Evolutionary conservation across 2,329 filamentous ascomycete genomes (phyloP).

Genomic region (Exophiala sideris): DNA sequence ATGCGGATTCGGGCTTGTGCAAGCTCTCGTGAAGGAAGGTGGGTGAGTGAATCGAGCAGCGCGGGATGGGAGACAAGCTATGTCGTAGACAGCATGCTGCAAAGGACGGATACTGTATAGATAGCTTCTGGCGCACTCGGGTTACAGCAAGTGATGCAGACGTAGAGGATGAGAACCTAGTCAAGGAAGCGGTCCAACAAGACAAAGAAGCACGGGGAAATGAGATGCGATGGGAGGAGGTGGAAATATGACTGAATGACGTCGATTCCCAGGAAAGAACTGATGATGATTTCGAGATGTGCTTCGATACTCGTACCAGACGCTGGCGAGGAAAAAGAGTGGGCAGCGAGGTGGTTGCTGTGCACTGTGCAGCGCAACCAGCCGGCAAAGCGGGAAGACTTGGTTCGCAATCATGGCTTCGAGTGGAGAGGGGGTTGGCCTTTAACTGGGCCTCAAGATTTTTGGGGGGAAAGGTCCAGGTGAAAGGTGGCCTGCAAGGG

Average conservation of each 20-base stretch:
- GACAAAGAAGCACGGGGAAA: slow-evolving; percentile 12
- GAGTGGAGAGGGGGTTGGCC: too few species aligned
- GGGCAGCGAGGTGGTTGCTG: background rate
- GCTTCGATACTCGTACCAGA: background rate
- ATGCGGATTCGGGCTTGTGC: background rate
- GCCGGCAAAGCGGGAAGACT: slow-evolving; percentile 15
- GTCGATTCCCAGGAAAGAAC: slow-evolving; percentile 15
- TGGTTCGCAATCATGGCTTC: too few species aligned
- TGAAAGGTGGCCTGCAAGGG: too few species aligned
- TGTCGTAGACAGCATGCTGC: slow-evolving; percentile 9
- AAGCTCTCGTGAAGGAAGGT: background rate
- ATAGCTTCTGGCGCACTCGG: background rate
- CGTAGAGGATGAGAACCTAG: slow-evolving; percentile 6
- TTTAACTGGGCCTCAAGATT: too few species aligned
- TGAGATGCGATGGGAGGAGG: slow-evolving; percentile 12
- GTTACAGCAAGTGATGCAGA: background rate
- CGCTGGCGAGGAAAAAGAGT: background rate
- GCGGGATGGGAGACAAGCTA: slow-evolving; percentile 5
- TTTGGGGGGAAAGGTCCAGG: too few species aligned
- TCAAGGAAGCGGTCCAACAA: background rate
- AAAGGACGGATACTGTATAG: background rate
- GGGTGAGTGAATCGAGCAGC: background rate
- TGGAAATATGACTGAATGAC: slow-evolving; percentile 19
- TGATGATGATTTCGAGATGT: slow-evolving; percentile 7
- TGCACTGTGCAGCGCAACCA: slow-evolving; percentile 14